Percentiles rank a stretch among this genome's conserved stretches.
Conservation (phyloP, 2,329 filamentous ascomycete genomes). For the Colletotrichum truncatum region DNA sequence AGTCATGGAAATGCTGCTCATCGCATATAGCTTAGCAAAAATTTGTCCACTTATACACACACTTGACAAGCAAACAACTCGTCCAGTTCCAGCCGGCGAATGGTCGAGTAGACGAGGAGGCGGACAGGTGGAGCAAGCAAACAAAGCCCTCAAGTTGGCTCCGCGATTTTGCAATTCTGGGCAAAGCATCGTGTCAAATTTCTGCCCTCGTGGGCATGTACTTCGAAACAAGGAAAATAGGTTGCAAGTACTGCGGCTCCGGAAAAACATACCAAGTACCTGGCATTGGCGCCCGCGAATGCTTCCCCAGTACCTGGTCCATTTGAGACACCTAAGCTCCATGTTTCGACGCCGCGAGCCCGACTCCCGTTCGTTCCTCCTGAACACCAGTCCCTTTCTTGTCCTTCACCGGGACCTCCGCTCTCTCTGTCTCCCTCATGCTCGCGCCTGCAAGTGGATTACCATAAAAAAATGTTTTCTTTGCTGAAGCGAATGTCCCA, state of each 20-base stretch:
- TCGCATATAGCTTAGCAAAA: background rate
- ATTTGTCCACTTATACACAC: background rate
- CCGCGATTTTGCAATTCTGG: no score
- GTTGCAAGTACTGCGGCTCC: background rate
- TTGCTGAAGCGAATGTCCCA: conserved; percentile 29
- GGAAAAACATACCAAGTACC: conserved; percentile 11
- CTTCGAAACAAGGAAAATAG: background rate
- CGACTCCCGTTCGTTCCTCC: no score
- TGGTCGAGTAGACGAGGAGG: no score
- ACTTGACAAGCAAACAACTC: background rate
- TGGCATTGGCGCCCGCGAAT: conserved; percentile 10
- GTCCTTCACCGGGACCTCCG: background rate
- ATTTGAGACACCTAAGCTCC: background rate
- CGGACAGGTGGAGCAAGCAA: no score
- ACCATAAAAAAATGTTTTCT: conserved; percentile 6
- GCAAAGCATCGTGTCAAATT: background rate
- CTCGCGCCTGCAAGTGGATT: background rate
- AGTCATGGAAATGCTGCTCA: no score
- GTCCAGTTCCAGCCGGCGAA: no score
- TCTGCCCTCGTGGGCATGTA: background rate
- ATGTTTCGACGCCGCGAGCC: background rate
- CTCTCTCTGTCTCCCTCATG: background rate
- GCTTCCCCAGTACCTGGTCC: conserved; percentile 9
- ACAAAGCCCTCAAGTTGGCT: no score
- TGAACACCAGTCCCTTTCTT: background rate